Evolutionary conservation across 1,139 yeast genomes (phyloP).

Genomic region (Diutina rugosa): DNA sequence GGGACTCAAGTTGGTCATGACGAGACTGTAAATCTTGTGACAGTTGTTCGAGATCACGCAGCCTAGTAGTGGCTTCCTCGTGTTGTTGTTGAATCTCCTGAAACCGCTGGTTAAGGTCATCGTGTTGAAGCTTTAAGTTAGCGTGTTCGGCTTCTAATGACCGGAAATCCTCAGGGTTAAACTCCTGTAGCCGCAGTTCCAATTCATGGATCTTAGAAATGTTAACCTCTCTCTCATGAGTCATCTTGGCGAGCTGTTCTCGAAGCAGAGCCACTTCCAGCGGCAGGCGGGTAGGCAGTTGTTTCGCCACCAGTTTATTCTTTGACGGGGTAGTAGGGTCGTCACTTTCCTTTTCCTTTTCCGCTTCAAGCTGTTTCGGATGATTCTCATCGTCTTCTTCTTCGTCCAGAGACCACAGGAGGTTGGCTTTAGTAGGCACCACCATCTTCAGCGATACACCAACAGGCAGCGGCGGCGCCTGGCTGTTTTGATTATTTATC

Average conservation of each 20-base stretch:
- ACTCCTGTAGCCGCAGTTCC: background rate
- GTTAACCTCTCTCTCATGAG: background rate
- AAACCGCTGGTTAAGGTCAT: background rate
- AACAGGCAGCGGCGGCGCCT: background rate
- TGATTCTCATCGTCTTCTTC: constrained; percentile 28
- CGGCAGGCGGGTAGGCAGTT: background rate
- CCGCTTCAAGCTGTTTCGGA: no score
- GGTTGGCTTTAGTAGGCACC: constrained; percentile 63
- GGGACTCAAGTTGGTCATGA: background rate
- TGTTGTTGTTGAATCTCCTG: background rate
- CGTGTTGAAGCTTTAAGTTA: background rate
- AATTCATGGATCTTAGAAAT: background rate
- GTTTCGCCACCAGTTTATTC: background rate
- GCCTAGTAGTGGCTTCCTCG: background rate
- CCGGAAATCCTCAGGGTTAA: background rate
- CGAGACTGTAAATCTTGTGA: background rate
- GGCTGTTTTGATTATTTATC: no score
- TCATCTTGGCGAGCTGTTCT: background rate
- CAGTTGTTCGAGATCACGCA: background rate
- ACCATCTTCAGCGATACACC: constrained; percentile 47
- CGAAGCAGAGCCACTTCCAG: background rate
- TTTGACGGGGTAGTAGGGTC: background rate
- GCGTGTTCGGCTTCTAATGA: background rate
- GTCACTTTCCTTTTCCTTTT: no score
- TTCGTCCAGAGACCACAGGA: constrained; percentile 78